A percentile compares a stretch with the other conserved stretches of the same genome.
phyloP scores from a whole-genome alignment of 1,284 basidiomycete species.

The Apiotrichum siamense region DNA sequence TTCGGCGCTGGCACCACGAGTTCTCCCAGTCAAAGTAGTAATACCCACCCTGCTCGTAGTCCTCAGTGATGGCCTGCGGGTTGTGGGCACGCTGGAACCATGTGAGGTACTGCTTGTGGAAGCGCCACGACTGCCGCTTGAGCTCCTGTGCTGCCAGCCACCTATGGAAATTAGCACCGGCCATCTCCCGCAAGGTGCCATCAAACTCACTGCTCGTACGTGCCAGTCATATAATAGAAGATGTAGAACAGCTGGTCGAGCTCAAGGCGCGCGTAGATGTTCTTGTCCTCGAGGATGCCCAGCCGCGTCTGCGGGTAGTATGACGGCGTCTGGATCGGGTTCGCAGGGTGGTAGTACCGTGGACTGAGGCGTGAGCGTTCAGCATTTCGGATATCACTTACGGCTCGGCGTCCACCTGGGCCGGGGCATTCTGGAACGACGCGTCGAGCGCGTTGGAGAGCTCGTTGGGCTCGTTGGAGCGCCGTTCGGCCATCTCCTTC shows the following conservation, averaged over 20 bases:
- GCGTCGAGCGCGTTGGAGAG: constrained; percentile 89
- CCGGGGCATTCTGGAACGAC: constrained; percentile 79
- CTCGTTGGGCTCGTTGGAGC: constrained; percentile 78
- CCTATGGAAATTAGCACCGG: constrained; percentile 49
- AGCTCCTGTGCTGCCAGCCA: constrained; percentile 95
- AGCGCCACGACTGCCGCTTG: constrained; percentile 97
- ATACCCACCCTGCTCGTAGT: constrained; percentile 98
- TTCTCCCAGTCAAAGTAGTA: constrained; percentile 97
- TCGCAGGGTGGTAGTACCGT: constrained; percentile 92
- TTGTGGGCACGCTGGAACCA: constrained; percentile 99
- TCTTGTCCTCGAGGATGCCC: constrained; percentile 73
- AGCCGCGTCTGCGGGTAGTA: constrained; percentile 92
- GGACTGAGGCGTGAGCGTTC: constrained; percentile 54
- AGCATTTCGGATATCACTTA: constrained; percentile 47
- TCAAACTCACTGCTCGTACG: constrained; percentile 89
- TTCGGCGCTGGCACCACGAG: constrained; percentile 96
- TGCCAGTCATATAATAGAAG: constrained; percentile 96
- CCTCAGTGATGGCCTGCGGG: constrained; percentile 98
- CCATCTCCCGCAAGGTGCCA: too few relatives aligned
- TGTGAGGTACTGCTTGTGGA: constrained; percentile 98
- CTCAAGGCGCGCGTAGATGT: constrained; percentile 86
- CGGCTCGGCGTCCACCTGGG: constrained; percentile 93
- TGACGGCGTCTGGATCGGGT: constrained; percentile 82
- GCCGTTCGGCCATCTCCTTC: constrained; percentile 58
- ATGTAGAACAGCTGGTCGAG: constrained; percentile 98